Evolutionary conservation across 179 eudicot species (phyloP).

Genomic region (Silene noctiflora): DNA sequence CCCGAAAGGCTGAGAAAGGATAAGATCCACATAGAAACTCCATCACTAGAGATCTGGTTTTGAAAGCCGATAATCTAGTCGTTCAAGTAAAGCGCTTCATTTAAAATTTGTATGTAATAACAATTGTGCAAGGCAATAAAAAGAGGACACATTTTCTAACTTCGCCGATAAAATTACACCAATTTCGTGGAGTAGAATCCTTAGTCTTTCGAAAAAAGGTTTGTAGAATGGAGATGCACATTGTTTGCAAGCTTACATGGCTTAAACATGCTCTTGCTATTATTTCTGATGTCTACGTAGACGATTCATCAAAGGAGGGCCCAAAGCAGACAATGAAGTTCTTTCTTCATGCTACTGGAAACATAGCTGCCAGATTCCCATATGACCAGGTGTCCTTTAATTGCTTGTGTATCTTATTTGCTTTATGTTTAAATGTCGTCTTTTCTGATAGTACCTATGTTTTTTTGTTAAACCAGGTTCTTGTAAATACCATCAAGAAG

Average conservation of each 20-base stretch:
- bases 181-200: conserved; percentile 3
- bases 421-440: conserved; percentile 8
- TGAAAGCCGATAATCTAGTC: background rate
- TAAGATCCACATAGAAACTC: background rate
- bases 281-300: conserved; percentile 28
- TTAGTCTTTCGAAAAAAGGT: background rate
- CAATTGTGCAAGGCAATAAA: background rate
- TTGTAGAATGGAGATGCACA: background rate
- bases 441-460: conserved; percentile 13
- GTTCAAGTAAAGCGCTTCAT: background rate
- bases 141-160: background rate
- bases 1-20: background rate
- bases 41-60: background rate
- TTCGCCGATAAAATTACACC: background rate
- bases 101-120: background rate
- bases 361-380: conserved; percentile 73
- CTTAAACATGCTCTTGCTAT: background rate
- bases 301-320: conserved; percentile 43
- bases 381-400: conserved; percentile 58
- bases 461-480: conserved; percentile 37
- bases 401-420: conserved; percentile 8
- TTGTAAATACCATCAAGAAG: conserved; percentile 69
- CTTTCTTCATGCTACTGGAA: conserved; percentile 84
- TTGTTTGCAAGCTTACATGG: background rate
- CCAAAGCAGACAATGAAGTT: conserved; percentile 55